Evolutionary conservation across 352 stramenopile species (phyloP).

Genomic region (Phytophthora idaei): DNA sequence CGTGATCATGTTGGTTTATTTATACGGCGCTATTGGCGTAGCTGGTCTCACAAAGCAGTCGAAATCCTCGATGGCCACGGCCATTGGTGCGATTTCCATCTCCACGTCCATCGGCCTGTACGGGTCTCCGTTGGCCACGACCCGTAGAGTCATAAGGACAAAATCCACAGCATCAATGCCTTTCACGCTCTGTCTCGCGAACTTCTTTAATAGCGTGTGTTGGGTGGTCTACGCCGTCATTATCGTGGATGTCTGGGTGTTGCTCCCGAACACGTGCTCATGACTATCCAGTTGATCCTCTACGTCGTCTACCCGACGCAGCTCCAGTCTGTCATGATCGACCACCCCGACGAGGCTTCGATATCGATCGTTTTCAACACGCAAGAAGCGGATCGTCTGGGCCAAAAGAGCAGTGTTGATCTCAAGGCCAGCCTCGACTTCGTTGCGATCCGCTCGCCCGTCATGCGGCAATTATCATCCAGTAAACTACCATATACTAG

Average conservation of each 20-base stretch:
- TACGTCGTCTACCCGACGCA: slow-evolving; percentile 27
- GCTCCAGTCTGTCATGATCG: slow-evolving; percentile 6
- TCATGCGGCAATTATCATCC: slow-evolving; percentile 3
- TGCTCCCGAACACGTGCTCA: slow-evolving; percentile 42
- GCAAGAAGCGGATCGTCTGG: neutral
- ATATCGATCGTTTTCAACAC: slow-evolving; percentile 27
- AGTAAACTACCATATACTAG: neutral
- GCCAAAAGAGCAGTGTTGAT: slow-evolving; percentile 25
- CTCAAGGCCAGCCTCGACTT: slow-evolving; percentile 26
- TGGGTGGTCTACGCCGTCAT: slow-evolving; percentile 55
- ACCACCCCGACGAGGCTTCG: slow-evolving; percentile 16
- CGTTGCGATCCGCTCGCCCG: slow-evolving; percentile 19
- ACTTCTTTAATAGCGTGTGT: slow-evolving; percentile 48
- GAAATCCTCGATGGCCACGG: slow-evolving; percentile 32
- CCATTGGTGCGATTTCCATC: slow-evolving; percentile 54
- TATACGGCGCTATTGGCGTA: slow-evolving; percentile 44
- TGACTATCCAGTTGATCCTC: slow-evolving; percentile 19
- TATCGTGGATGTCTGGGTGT: slow-evolving; percentile 46
- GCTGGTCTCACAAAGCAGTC: slow-evolving; percentile 37
- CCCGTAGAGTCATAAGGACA: slow-evolving; percentile 34
- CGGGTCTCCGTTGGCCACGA: slow-evolving; percentile 39
- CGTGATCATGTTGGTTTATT: slow-evolving; percentile 34
- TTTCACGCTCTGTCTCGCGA: slow-evolving; percentile 36
- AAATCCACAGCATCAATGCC: slow-evolving; percentile 44
- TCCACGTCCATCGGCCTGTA: slow-evolving; percentile 61